phyloP scores from a whole-genome alignment of 108 stramenopile genomes.

The Discostella pseudostelligera region DNA sequence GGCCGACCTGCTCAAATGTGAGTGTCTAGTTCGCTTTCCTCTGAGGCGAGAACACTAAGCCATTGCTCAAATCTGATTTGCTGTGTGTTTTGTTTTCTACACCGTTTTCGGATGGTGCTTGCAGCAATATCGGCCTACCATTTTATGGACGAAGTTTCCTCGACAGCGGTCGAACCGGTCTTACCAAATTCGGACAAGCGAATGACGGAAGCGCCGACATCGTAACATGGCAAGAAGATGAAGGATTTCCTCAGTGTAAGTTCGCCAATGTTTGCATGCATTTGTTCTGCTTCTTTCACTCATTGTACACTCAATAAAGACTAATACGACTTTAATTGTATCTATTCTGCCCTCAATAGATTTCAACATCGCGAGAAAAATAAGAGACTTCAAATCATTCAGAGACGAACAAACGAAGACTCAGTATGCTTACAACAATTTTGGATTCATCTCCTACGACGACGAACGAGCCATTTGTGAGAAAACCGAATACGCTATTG shows the following conservation, averaged over 20 bases:
- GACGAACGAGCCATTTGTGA: conserved; percentile 18
- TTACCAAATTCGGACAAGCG: not conserved
- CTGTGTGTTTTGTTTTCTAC: too few species aligned
- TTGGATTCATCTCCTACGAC: conserved; percentile 28
- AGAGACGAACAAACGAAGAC: conserved; percentile 31
- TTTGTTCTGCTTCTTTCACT: too few species aligned
- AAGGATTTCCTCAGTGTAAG: conserved; percentile 8
- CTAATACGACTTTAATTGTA: too few species aligned
- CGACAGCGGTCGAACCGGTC: not conserved
- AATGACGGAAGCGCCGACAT: conserved; percentile 13
- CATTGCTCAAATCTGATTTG: too few species aligned
- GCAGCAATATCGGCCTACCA: conserved; percentile 20
- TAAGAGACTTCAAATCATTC: conserved; percentile 11
- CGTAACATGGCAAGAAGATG: conserved; percentile 15
- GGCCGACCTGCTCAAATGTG: not conserved
- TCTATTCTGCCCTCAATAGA: not conserved
- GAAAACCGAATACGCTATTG: conserved; percentile 17
- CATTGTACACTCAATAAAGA: too few species aligned
- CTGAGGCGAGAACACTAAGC: too few species aligned
- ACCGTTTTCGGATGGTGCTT: conserved; percentile 13
- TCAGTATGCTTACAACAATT: conserved; percentile 14
- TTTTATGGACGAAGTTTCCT: conserved; percentile 30
- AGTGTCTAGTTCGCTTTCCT: too few species aligned
- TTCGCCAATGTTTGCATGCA: too few species aligned
- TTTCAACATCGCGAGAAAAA: conserved; percentile 13